Conservation (phyloP, 2,329 filamentous ascomycete genomes). For the Phialemonium atrogriseum region DNA sequence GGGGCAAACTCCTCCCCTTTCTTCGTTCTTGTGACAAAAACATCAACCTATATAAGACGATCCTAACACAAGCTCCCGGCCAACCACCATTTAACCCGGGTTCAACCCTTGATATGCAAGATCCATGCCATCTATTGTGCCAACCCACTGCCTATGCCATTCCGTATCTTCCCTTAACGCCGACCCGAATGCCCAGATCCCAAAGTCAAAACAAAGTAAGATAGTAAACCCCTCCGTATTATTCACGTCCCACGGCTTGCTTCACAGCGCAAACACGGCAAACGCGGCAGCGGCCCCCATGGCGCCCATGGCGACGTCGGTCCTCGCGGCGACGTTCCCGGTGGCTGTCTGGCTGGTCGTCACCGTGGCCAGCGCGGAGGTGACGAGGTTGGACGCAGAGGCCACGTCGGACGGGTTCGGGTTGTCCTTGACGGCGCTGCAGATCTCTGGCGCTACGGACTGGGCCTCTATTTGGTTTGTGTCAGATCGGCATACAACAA, state of each 20-base stretch:
- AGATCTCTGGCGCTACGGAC: constrained; percentile 8
- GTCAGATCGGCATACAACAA: too few species aligned
- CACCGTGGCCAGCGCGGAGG: constrained; percentile 3
- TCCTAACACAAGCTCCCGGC: too few species aligned
- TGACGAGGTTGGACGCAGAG: constrained; percentile 6
- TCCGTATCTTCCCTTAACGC: too few species aligned
- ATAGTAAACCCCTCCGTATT: neutral
- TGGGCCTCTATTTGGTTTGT: neutral
- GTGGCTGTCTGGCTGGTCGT: neutral
- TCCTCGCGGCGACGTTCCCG: constrained; percentile 2
- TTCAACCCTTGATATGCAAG: too few species aligned
- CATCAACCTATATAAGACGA: too few species aligned
- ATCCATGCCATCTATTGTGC: too few species aligned
- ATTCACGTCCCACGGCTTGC: neutral
- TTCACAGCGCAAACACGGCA: constrained; percentile 6
- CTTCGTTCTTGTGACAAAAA: too few species aligned
- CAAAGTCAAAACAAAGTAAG: constrained; percentile 1
- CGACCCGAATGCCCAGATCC: too few species aligned
- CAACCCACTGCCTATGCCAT: too few species aligned
- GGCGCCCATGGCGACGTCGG: constrained; percentile 1
- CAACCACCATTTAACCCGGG: too few species aligned
- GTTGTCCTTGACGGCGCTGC: constrained; percentile 5
- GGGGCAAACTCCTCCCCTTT: too few species aligned
- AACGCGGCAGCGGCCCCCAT: constrained; percentile 7
- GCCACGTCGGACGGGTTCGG: constrained; percentile 6